These are phyloP conservation scores for Tylopilus subfusipes DNA, from an alignment of 768 basidiomycete genomes.

Conservation along the genomic window DNA sequence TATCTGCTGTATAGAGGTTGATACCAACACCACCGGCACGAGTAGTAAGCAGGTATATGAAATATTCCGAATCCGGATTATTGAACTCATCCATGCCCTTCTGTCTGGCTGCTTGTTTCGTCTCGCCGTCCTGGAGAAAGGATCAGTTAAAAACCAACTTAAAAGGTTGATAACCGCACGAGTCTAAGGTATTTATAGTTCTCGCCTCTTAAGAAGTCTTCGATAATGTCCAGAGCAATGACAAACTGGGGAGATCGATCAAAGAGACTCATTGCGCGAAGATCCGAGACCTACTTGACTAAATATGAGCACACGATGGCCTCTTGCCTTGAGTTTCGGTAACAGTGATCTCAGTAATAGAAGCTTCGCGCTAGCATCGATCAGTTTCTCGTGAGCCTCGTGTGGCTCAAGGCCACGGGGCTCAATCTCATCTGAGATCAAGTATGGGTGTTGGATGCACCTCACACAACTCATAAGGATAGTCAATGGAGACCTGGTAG, in stretches of 20 bases:
- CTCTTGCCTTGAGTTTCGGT: conserved; percentile 78
- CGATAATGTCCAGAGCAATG: conserved; percentile 80
- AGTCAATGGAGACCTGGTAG: neutral
- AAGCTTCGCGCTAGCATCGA: conserved; percentile 84
- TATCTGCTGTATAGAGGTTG: conserved; percentile 90
- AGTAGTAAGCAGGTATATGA: conserved; percentile 89
- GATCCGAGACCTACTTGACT: conserved; percentile 62
- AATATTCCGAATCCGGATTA: conserved; percentile 77
- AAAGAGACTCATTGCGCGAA: neutral
- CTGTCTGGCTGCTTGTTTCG: conserved; percentile 81
- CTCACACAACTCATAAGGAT: conserved; percentile 35
- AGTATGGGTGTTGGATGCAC: conserved; percentile 89
- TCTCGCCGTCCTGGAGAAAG: conserved; percentile 73
- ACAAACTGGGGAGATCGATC: conserved; percentile 58
- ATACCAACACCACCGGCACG: conserved; percentile 94
- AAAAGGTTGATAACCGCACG: conserved; percentile 38
- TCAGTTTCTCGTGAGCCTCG: conserved; percentile 75
- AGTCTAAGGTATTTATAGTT: conserved; percentile 75
- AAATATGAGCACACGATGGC: conserved; percentile 88
- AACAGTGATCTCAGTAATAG: conserved; percentile 71
- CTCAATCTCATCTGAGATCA: conserved; percentile 78
- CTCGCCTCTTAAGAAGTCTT: conserved; percentile 86
- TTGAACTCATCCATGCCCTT: conserved; percentile 96
- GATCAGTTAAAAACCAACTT: conserved; percentile 5
- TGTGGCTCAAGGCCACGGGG: conserved; percentile 51